Evolutionary conservation across 1,284 basidiomycete genomes (phyloP).

Genomic region (Ceratobasidium papillatum): DNA sequence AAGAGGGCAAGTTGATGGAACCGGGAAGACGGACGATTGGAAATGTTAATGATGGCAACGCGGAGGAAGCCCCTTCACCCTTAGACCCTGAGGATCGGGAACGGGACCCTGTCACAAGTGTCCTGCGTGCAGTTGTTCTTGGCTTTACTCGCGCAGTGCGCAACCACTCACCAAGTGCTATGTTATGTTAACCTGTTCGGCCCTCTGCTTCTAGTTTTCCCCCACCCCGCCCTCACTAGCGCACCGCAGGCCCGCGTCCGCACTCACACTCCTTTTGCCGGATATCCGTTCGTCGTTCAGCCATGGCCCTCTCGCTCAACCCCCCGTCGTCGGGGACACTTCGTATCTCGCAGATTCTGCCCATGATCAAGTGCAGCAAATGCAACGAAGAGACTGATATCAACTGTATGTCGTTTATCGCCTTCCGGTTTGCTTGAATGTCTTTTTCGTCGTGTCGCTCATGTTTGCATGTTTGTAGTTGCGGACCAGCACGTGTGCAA

Average conservation of each 20-base stretch:
- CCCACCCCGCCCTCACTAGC: background rate
- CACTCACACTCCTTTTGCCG: slow-evolving; percentile 47
- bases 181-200: slow-evolving; percentile 25
- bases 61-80: slow-evolving; percentile 4
- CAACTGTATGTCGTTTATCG: slow-evolving; percentile 42
- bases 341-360: slow-evolving; percentile 78
- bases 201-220: slow-evolving; percentile 14
- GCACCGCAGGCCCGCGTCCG: slow-evolving; percentile 19
- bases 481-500: slow-evolving; percentile 51
- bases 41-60: slow-evolving; percentile 20
- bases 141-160: slow-evolving; percentile 22
- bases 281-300: slow-evolving; percentile 36
- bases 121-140: background rate
- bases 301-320: slow-evolving; percentile 41
- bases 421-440: slow-evolving; percentile 61
- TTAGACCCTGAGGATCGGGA: slow-evolving; percentile 30
- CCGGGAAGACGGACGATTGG: slow-evolving; percentile 15
- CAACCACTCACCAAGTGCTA: background rate
- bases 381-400: slow-evolving; percentile 57
- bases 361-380: slow-evolving; percentile 82
- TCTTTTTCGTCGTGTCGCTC: slow-evolving; percentile 74
- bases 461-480: slow-evolving; percentile 66
- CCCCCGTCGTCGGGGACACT: slow-evolving; percentile 44
- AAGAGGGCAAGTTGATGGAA: slow-evolving; percentile 6
- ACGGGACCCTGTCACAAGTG: slow-evolving; percentile 33